Conservation (phyloP, 305 asterid genomes). For the Coffea humblotiana region DNA sequence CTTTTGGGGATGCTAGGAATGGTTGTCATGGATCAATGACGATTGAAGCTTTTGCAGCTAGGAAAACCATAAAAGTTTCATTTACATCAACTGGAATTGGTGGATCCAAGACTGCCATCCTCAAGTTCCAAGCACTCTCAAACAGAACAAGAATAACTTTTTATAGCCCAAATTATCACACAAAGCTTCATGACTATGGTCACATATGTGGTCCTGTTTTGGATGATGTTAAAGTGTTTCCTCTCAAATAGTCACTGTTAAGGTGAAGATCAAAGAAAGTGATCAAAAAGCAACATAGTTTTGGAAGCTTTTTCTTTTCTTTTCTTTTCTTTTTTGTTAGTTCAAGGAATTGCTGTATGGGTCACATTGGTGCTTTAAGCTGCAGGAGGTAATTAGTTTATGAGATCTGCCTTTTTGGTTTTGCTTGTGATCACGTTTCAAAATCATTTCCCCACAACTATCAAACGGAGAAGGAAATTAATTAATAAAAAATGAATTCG, state of each 20-base stretch:
- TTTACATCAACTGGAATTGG: constrained; percentile 57
- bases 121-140: constrained; percentile 50
- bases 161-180: constrained; percentile 63
- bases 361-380: too few species aligned
- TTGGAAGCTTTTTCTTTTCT: too few species aligned
- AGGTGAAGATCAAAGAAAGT: too few species aligned
- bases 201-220: constrained; percentile 74
- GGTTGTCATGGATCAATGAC: constrained; percentile 67
- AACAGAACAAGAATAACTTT: constrained; percentile 55
- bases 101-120: constrained; percentile 41
- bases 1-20: constrained; percentile 63
- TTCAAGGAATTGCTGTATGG: too few species aligned
- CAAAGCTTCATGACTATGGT: constrained; percentile 51
- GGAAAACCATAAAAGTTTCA: constrained; percentile 32
- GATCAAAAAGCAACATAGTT: too few species aligned
- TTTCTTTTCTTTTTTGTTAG: too few species aligned
- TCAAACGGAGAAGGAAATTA: too few species aligned
- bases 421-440: too few species aligned
- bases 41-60: constrained; percentile 59
- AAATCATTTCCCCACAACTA: too few species aligned
- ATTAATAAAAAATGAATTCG: too few species aligned
- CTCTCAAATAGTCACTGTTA: constrained; percentile 1
- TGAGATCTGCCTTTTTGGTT: too few species aligned
- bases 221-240: constrained; percentile 67
- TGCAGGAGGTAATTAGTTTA: too few species aligned